Evolutionary conservation across 331 rosid species (phyloP).

Genomic region (Acacia pycnantha): DNA sequence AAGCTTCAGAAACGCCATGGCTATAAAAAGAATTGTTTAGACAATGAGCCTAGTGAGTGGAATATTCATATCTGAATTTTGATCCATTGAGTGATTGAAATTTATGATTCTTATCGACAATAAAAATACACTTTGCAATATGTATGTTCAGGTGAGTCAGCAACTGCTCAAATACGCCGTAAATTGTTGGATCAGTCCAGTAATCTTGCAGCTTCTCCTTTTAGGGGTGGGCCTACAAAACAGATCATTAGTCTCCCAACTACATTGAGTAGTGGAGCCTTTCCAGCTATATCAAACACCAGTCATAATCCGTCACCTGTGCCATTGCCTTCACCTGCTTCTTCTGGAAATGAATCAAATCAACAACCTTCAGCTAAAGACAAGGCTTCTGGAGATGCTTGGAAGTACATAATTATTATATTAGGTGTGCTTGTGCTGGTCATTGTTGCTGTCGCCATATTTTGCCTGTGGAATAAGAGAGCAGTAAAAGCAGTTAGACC

Average conservation of each 20-base stretch:
- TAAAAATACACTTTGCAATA: slow-evolving; percentile 24
- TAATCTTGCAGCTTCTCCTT: slow-evolving; percentile 75
- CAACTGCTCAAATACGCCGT: slow-evolving; percentile 48
- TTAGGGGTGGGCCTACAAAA: slow-evolving; percentile 34
- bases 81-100: not conserved
- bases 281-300: slow-evolving; percentile 64
- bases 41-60: slow-evolving; percentile 53
- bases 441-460: slow-evolving; percentile 38
- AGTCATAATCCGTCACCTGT: slow-evolving; percentile 28
- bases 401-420: slow-evolving; percentile 51
- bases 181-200: slow-evolving; percentile 63
- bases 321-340: slow-evolving; percentile 20
- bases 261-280: slow-evolving; percentile 70
- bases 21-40: slow-evolving; percentile 33
- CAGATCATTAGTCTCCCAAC: slow-evolving; percentile 49
- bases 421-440: slow-evolving; percentile 42
- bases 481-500: slow-evolving; percentile 74
- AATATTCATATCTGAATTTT: slow-evolving; percentile 2
- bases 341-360: slow-evolving; percentile 18
- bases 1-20: slow-evolving; percentile 32
- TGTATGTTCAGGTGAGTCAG: slow-evolving; percentile 49
- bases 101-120: not conserved
- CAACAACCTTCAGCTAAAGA: slow-evolving; percentile 7
- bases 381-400: slow-evolving; percentile 32
- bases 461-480: slow-evolving; percentile 62